phyloP scores from a whole-genome alignment of 140 eudicot genomes.

The Ambrosia hybrid region DNA sequence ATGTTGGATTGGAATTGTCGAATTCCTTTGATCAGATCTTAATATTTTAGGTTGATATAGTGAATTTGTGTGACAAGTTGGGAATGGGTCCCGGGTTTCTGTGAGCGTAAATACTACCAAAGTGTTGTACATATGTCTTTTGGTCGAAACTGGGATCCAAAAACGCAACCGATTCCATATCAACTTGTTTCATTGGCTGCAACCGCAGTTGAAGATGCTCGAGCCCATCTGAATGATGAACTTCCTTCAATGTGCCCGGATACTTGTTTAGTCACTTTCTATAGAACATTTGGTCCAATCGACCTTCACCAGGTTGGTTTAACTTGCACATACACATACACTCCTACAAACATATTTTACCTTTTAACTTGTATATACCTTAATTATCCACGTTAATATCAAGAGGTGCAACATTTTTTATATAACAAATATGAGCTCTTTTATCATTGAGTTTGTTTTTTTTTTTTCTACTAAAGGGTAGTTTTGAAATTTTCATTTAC shows the following conservation, averaged over 20 bases:
- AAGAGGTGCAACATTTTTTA: too few species aligned
- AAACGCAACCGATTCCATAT: background rate
- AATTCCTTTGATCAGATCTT: too few species aligned
- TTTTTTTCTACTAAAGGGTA: too few species aligned
- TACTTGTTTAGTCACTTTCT: conserved; percentile 69
- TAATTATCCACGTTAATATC: too few species aligned
- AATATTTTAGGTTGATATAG: conserved; percentile 13
- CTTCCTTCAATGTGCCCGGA: conserved; percentile 62
- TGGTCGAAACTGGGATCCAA: conserved; percentile 53
- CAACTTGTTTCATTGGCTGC: conserved; percentile 31
- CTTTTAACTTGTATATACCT: too few species aligned
- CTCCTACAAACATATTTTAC: background rate
- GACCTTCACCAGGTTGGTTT: conserved; percentile 77
- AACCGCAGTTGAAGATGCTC: conserved; percentile 42
- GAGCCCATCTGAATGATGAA: conserved; percentile 11
- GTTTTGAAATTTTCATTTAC: too few species aligned
- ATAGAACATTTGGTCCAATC: conserved; percentile 14
- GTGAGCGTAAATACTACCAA: conserved; percentile 34
- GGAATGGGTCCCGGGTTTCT: conserved; percentile 40
- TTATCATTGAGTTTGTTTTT: too few species aligned
- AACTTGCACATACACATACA: background rate
- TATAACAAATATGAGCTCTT: too few species aligned
- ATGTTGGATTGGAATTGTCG: background rate
- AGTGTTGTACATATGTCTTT: conserved; percentile 24
- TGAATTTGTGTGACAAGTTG: conserved; percentile 22